Evolutionary conservation across 768 basidiomycete genomes (phyloP), one percentile per base, ranked within the genome.

Genomic region (Boletellus sp.): DNA sequence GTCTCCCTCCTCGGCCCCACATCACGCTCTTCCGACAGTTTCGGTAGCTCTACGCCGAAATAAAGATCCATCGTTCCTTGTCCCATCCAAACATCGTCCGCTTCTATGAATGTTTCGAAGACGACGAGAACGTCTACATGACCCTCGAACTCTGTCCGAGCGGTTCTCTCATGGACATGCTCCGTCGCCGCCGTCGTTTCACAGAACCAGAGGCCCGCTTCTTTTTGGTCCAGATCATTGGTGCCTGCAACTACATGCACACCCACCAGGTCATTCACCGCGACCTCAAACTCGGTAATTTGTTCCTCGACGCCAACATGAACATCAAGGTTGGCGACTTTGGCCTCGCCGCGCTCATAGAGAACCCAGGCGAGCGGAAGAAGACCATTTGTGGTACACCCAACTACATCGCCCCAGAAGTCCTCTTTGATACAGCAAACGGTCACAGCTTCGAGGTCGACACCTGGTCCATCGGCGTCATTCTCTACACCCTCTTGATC

Each of bases 371-470:
- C 0, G 95, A 98, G 69, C 74, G 95, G 63, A 96, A 98, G 79
- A 97, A 97, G 82, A 99, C 95, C 0, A 96, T 98, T 41, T 97
- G 96, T 57, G 95, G 95, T 1, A 99, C 95, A 0, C 96, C 95
- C 2, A 98, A 99, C 65, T 98, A 99, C 65, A 97, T 99, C 55
- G 95, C 96, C 0, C 96, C 96, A 0, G 95, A 98, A 65, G 94
- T 98, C 20, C 73, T 99, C 57, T 96, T 95, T 66, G 94, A 97
- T 66, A 92, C 88, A 22, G 90, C 85, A 16, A 94, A 93, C 55
- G 94, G 95, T 2, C 95, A 99, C 70, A 94, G 90, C 64, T 99
- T 96, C 58, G 96, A 99, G 72, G 95, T 97, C 24, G 95, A 99
- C 65, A 89, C 93, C 9, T 99, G 95, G 95, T 93, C 90, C 2